A percentile compares a stretch with the other conserved stretches of the same genome.
Conservation (phyloP, 768 basidiomycete species). For the Megacollybia marginata region DNA sequence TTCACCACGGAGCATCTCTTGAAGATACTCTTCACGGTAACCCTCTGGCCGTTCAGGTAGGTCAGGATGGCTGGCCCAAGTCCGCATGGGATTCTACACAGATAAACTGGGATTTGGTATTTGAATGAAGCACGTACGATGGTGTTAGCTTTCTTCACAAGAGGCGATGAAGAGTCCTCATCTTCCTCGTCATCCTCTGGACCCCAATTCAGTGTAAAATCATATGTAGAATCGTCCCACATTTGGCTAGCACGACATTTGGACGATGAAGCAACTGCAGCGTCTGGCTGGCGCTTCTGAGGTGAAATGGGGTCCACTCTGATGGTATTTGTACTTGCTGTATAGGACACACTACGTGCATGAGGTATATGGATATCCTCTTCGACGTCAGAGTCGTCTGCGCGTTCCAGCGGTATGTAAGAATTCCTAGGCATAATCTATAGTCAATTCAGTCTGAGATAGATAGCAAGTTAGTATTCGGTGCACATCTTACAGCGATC, state of each 20-base stretch:
- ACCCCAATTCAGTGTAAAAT: neutral
- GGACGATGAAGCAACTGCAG: neutral
- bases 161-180: neutral
- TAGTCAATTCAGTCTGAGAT: too few species aligned
- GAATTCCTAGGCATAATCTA: too few species aligned
- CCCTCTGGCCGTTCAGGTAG: neutral
- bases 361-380: neutral
- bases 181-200: neutral
- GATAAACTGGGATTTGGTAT: too few species aligned
- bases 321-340: neutral
- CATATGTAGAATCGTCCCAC: neutral
- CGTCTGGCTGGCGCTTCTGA: too few species aligned
- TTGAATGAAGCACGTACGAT: neutral
- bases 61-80: neutral
- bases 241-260: neutral
- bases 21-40: neutral
- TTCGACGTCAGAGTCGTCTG: neutral
- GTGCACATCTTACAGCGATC: too few species aligned
- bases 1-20: neutral
- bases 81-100: neutral
- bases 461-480: too few species aligned
- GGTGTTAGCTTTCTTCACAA: neutral
- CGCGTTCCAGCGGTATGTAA: neutral
- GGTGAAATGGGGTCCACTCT: too few species aligned
- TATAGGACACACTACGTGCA: neutral